These are phyloP conservation scores for Ceratocystis diversiconidia DNA, from an alignment of 2,329 filamentous ascomycete genomes.

Conservation along the genomic window DNA sequence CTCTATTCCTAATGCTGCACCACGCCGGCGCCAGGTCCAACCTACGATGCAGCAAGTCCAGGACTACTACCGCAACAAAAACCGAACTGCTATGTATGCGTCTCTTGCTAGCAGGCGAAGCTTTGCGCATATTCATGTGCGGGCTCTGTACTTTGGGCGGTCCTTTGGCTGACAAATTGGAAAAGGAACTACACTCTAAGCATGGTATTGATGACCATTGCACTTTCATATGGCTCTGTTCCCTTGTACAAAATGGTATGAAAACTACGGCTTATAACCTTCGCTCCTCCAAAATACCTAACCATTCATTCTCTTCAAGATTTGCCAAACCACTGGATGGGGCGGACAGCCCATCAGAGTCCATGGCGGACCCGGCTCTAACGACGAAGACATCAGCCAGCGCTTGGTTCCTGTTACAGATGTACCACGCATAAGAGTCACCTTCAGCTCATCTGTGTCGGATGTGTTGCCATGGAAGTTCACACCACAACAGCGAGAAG, in stretches of 20 bases:
- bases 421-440: slow-evolving; percentile 79
- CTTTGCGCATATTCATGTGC: neutral
- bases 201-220: slow-evolving; percentile 64
- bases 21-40: slow-evolving; percentile 22
- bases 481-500: slow-evolving; percentile 88
- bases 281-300: slow-evolving; percentile 14
- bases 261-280: neutral
- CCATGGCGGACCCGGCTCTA: slow-evolving; percentile 38
- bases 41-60: slow-evolving; percentile 48
- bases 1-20: slow-evolving; percentile 19
- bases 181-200: slow-evolving; percentile 59
- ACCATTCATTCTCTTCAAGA: slow-evolving; percentile 31
- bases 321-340: slow-evolving; percentile 79
- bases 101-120: neutral
- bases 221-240: slow-evolving; percentile 69
- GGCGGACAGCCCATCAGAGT: slow-evolving; percentile 84
- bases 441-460: slow-evolving; percentile 89
- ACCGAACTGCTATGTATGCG: slow-evolving; percentile 42
- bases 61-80: slow-evolving; percentile 51
- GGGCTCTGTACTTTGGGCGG: neutral
- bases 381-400: slow-evolving; percentile 50
- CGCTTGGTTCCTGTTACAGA: slow-evolving; percentile 68
- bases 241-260: slow-evolving; percentile 75
- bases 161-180: neutral
- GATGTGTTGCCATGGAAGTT: slow-evolving; percentile 97